Base-by-base conservation (phyloP, 768 basidiomycete species). In the Boletus eberwhitei region DNA sequence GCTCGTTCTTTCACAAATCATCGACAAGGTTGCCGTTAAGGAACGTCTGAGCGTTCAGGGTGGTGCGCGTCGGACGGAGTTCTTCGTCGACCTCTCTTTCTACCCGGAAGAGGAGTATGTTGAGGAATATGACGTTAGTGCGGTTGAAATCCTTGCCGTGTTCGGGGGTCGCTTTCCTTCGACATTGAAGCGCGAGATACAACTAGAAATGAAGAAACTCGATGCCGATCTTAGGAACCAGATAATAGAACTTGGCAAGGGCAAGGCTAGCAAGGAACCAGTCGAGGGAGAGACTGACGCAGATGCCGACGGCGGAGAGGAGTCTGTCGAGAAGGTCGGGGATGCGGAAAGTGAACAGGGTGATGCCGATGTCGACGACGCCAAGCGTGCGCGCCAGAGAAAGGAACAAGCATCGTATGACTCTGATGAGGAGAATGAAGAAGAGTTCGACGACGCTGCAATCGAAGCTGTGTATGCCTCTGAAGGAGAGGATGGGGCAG, bases 91-190 rank as follows among this genome's bases (percentile, higher is more conserved):
- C 34, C 83, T 98, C 59, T 77, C 79, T 43, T 90, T 99, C 74
- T 98, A 91, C 75, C 93, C 94, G 2, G 76, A 79, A 56, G 80
- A 82, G 42, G 95, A 98, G 67, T 98, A 94, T 67, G 70, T 75
- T 48, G 75, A 83, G 37, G 94, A 96, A 71, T 91, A 97, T 73
- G 84, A 88, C 59, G 79, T 95, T 43, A 78, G 79, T 36, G 79
- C 85, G 1, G 63, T 74, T 17, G 89, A 95, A 64, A 84, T 98
- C 52, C 78, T 96, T 46, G 74, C 79, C 11, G 78, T 80, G 17
- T 86, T 98, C 57, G 80, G 79, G 9, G 75, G 79, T 55, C 86
- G 81, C 55, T 97, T 98, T 73, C 88, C 93, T 9, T 73, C 82
- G 13, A 80, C 77, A 41, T 75, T 99, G 63, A 92, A 88, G 73